Conservation (phyloP, 1,139 yeast genomes). For the Candida sp. region DNA sequence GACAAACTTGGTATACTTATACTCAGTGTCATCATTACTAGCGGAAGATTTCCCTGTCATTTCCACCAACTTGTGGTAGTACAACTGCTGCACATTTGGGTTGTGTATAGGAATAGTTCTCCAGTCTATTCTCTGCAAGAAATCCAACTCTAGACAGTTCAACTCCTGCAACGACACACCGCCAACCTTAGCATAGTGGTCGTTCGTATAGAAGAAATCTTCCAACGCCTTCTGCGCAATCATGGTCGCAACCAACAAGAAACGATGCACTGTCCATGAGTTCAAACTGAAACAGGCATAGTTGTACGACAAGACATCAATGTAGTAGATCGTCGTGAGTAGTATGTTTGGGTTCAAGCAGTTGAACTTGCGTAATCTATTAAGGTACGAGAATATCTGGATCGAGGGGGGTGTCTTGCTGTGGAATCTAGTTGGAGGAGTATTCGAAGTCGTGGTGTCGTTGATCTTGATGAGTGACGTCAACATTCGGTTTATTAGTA, state of each 20-base stretch:
- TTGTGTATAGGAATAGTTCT: slow-evolving; percentile 41
- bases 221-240: slow-evolving; percentile 92
- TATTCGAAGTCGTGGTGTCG: slow-evolving; percentile 44
- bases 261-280: slow-evolving; percentile 93
- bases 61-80: slow-evolving; percentile 4
- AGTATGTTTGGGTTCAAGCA: slow-evolving; percentile 84
- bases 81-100: slow-evolving; percentile 5
- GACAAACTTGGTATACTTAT: slow-evolving; percentile 14
- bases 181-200: slow-evolving; percentile 95
- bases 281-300: slow-evolving; percentile 84
- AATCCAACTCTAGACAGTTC: slow-evolving; percentile 88
- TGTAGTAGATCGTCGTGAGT: slow-evolving; percentile 82
- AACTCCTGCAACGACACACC: slow-evolving; percentile 89
- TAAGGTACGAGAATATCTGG: slow-evolving; percentile 75
- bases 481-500: slow-evolving; percentile 80
- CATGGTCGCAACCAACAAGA: slow-evolving; percentile 87
- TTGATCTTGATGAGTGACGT: slow-evolving; percentile 71
- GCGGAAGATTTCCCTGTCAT: slow-evolving; percentile 1
- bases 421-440: slow-evolving; percentile 81
- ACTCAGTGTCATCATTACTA: slow-evolving; percentile 3
- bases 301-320: slow-evolving; percentile 80
- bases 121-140: slow-evolving; percentile 81
- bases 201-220: slow-evolving; percentile 92
- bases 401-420: slow-evolving; percentile 92
- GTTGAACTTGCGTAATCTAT: slow-evolving; percentile 82